phyloP scores from a whole-genome alignment of 371 early-diverging fungal species.

The Conidiobolus incongruus region DNA sequence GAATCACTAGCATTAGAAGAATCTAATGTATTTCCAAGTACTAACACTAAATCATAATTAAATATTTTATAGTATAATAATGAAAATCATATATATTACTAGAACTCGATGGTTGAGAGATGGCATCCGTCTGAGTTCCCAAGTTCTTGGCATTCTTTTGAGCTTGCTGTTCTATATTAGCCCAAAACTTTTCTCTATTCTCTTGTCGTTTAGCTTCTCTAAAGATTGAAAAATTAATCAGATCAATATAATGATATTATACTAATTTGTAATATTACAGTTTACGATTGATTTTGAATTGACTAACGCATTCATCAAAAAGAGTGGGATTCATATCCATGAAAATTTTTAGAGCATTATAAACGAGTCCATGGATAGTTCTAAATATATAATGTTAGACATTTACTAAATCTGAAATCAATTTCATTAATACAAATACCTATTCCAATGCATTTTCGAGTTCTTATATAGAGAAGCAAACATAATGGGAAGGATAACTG shows the following conservation, averaged over 20 bases:
- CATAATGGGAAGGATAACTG: slow-evolving; percentile 75
- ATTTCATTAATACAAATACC: slow-evolving; percentile 21
- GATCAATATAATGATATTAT: background rate
- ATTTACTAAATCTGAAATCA: background rate
- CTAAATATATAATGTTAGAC: slow-evolving; percentile 12
- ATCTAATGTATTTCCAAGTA: background rate
- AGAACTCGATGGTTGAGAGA: too few species aligned
- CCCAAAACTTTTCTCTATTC: slow-evolving; percentile 70
- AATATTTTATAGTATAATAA: background rate
- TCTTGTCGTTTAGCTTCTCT: slow-evolving; percentile 69
- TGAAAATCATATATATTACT: too few species aligned
- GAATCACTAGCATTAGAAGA: slow-evolving; percentile 10
- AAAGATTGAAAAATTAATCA: background rate
- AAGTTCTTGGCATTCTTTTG: slow-evolving; percentile 16
- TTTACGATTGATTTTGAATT: slow-evolving; percentile 59
- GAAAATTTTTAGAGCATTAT: slow-evolving; percentile 76
- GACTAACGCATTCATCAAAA: slow-evolving; percentile 70
- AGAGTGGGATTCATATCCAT: slow-evolving; percentile 75
- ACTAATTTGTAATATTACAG: too few species aligned
- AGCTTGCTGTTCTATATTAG: slow-evolving; percentile 37
- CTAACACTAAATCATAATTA: background rate
- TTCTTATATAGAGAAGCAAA: slow-evolving; percentile 73
- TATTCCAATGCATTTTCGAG: slow-evolving; percentile 90
- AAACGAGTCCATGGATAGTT: slow-evolving; percentile 82
- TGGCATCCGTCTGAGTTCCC: too few species aligned